A percentile compares a stretch with the other conserved stretches of the same genome.
Evolutionary conservation across 2,329 filamentous ascomycete species (phyloP).

Genomic region (Lecanicillium sp.): DNA sequence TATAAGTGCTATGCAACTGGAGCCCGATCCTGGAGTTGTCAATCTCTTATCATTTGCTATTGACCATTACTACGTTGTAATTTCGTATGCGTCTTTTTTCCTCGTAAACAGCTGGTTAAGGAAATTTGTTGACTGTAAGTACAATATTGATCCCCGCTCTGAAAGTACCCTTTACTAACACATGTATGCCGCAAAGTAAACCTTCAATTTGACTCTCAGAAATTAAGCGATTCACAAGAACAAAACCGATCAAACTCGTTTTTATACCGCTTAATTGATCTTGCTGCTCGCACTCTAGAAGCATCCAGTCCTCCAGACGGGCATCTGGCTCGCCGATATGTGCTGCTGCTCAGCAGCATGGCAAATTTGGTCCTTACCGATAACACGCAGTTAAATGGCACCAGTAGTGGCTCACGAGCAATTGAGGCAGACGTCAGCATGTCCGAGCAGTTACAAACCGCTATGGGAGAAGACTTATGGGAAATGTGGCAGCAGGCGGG

Average conservation of each 20-base stretch:
- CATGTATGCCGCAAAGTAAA: no score
- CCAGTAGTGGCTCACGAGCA: neutral
- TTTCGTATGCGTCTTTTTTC: neutral
- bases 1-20: neutral
- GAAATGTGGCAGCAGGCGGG: constrained; percentile 3
- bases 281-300: constrained; percentile 1
- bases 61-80: constrained; percentile 1
- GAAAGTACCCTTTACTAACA: neutral
- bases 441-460: neutral
- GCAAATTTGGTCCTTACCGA: neutral
- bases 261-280: neutral
- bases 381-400: neutral
- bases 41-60: constrained; percentile 1
- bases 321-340: constrained; percentile 3
- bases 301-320: constrained; percentile 1
- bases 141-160: neutral
- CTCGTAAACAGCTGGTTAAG: constrained; percentile 3
- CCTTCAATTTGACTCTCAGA: neutral
- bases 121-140: neutral
- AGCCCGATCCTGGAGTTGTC: neutral
- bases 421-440: neutral
- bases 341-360: constrained; percentile 1
- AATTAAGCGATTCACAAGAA: neutral
- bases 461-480: constrained; percentile 2
- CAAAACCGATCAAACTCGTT: neutral